Evolutionary conservation across 495 filamentous ascomycete species (phyloP), one percentile per base, ranked within the genome.

Genomic region (Penicillium maclennaniae): DNA sequence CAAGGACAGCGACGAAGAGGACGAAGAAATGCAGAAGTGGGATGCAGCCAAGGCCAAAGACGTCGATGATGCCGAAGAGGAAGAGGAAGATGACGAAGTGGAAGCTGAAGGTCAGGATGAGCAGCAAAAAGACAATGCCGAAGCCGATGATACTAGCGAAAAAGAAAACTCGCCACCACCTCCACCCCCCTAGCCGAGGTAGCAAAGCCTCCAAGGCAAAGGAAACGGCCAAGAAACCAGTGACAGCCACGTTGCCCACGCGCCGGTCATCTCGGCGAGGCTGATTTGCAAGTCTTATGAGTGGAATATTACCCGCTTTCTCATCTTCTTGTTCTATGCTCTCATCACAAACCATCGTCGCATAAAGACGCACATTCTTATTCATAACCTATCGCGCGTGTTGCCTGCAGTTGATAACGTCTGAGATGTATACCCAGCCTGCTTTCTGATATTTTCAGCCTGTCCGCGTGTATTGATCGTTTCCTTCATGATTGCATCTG

Each of bases 1-100:
- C 55, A 63, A 74, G 19, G 74, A 78, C 28, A 81, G 78, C 49
- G 78, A 79, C 45, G 78, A 62, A 72, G 79, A 56, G 40, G 83
- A 85, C 26, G 65, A 72, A 20, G 82, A 82, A 38, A 76, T 81
- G 74, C 67, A 77, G 34, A 57, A 72, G 39, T 67, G 62, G 69
- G 66, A 75, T 19, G 54, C 63, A 20, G 55, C 19, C 43, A 43
- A 53, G 26, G 62, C 55, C 7, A 55, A 60, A 14, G 53, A 62
- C 16, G 57, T 56, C 16, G 61, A 60, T 15, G 53, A 67, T 10
- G 58, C 60, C 6, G 47, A 67, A 19, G 60, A 65, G 1, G 54
- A 68, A 14, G 60, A 62, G 0, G 59, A 69, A 39, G 64, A 62
- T 8, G 63, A 68, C 41, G 63, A 63, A 47, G 51, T 60, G 45